These are phyloP conservation scores for Globisporangium lucens DNA, from an alignment of 352 stramenopile genomes.

Conservation along the genomic window DNA sequence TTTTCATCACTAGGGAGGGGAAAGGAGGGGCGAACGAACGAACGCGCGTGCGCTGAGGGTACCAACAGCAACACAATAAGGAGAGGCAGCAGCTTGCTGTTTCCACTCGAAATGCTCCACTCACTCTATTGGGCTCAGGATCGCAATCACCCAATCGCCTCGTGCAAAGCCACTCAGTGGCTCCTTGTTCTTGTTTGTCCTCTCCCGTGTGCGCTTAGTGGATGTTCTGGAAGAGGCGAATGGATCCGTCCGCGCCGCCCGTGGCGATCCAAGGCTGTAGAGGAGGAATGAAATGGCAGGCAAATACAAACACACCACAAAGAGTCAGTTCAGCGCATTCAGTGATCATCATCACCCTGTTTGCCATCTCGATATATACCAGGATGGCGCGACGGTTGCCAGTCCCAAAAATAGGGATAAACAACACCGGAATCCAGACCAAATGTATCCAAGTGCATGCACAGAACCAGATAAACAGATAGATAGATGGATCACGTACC, in stretches of 20 bases:
- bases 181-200: constrained; percentile 5
- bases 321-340: constrained; percentile 36
- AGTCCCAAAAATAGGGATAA: not conserved
- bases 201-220: constrained; percentile 42
- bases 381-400: not conserved
- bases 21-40: not conserved
- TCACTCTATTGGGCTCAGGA: not conserved
- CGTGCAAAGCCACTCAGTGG: constrained; percentile 1
- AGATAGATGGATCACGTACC: constrained; percentile 41
- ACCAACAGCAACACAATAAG: not conserved
- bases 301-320: constrained; percentile 7
- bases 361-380: not conserved
- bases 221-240: constrained; percentile 98
- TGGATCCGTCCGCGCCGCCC: constrained; percentile 92
- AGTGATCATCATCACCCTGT: not conserved
- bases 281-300: not conserved
- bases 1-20: constrained; percentile 11
- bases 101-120: not conserved
- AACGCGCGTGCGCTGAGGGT: not conserved
- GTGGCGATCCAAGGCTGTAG: constrained; percentile 91
- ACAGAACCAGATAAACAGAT: not conserved
- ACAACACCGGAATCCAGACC: not conserved
- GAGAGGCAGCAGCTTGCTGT: not conserved
- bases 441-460: not conserved
- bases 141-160: not conserved